Percentiles rank a stretch among this genome's conserved stretches.
phyloP scores from a whole-genome alignment of 106 monocot genomes.

The Phalaenopsis equestris region DNA sequence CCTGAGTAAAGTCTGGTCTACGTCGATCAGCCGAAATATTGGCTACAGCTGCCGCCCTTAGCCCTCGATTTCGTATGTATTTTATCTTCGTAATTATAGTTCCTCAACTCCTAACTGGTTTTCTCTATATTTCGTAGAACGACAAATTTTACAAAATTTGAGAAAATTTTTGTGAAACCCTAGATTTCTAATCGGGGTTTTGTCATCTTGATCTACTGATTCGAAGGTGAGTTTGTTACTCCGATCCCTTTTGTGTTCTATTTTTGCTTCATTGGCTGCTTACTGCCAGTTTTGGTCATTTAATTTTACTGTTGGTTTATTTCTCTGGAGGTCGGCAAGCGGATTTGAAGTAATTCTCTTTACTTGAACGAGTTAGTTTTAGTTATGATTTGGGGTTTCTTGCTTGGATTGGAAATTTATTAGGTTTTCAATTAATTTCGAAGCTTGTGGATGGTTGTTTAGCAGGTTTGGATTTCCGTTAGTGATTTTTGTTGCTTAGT shows the following conservation, averaged over 20 bases:
- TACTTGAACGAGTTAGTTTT: conserved; percentile 2
- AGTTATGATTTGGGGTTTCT: not conserved
- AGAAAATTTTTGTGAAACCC: not conserved
- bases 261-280: not conserved
- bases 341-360: not conserved
- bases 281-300: not conserved
- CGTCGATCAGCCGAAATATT: not conserved
- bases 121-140: not conserved
- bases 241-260: not conserved
- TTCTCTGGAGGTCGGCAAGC: not conserved
- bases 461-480: not conserved
- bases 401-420: not conserved
- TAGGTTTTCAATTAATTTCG: not conserved
- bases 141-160: not conserved
- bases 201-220: not conserved
- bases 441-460: not conserved
- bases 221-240: not conserved
- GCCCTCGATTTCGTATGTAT: not conserved
- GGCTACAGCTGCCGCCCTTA: not conserved
- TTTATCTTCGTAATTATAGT: not conserved
- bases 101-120: not conserved
- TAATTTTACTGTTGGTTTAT: not conserved
- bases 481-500: not conserved
- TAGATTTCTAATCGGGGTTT: not conserved
- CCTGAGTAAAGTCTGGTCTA: not conserved